Base-by-base conservation (phyloP, 306 rosid genomes). In the Rubus parviflorus region DNA sequence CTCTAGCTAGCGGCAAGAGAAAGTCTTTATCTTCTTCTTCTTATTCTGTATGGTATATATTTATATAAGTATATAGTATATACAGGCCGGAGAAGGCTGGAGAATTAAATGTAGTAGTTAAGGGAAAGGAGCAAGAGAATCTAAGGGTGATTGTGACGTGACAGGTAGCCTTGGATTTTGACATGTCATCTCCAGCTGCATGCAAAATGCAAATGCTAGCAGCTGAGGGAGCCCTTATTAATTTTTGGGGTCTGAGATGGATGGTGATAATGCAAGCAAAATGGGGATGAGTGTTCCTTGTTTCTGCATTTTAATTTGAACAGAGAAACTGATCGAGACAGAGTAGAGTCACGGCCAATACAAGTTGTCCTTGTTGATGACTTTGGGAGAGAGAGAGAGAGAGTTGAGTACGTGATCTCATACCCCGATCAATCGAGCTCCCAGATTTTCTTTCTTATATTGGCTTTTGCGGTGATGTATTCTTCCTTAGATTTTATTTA, bases 141-240 rank as follows among this genome's bases (percentile, higher is more conserved):
- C 87, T 83, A 86, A 75, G 69, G 43, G 83, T 85, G 94, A 93
- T 67, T 0, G 84, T 70, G 94, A 90, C 94, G 20, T 60, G 90
- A 90, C 96, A 77, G 76, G 49, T n/a, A 75, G 77, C 86, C 87
- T 80, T 61, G 75, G 93, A 90, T 83, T 72, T 93, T 77, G 97
- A 91, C 95, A 77, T 85, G 75, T 83, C 91, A 81, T 65, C 69
- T 17, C 5, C 35, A 61, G 46, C 23, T 64, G 69, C 69, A 64
- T 64, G 69, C 69, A 64, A 40, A 64, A 64, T 19, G 69, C 47
- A 62, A 62, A 62, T 30, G 67, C 66, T 14, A 61, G 48, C 13
- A 45, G 48, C 48, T 45, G 1, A 12, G 12, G 12, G 8, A 45
- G 12, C 48, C 48, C 48, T 45, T 12, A 45, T 45, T 45, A 6